phyloP scores from a whole-genome alignment of 495 filamentous ascomycete species.

The Penicillium mononematosum region DNA sequence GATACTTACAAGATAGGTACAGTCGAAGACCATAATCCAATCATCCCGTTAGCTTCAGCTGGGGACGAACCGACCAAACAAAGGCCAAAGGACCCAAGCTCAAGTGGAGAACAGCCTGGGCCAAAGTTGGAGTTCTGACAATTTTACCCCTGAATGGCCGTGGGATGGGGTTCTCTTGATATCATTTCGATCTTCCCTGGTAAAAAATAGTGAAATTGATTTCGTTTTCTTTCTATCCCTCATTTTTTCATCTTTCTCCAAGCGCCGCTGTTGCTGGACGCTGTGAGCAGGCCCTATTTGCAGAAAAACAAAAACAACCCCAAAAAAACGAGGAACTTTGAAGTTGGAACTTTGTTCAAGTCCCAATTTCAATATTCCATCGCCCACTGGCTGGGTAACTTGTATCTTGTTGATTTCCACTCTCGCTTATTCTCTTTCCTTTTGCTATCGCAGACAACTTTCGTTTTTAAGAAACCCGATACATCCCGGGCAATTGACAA shows the following conservation, averaged over 20 bases:
- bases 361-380: slow-evolving; percentile 27
- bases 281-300: slow-evolving; percentile 42
- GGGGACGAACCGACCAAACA: slow-evolving; percentile 19
- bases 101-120: slow-evolving; percentile 23
- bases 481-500: slow-evolving; percentile 10
- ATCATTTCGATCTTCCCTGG: neutral
- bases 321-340: slow-evolving; percentile 4
- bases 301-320: slow-evolving; percentile 22
- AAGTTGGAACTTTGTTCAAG: slow-evolving; percentile 12
- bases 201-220: slow-evolving; percentile 1
- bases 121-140: neutral
- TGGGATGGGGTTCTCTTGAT: neutral
- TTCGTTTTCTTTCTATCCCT: slow-evolving; percentile 17
- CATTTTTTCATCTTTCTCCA: slow-evolving; percentile 30
- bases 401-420: slow-evolving; percentile 19
- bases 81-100: slow-evolving; percentile 14
- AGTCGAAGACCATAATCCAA: neutral
- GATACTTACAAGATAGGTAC: too few species aligned
- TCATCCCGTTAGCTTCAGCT: slow-evolving; percentile 21
- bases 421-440: slow-evolving; percentile 13
- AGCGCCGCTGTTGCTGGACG: slow-evolving; percentile 44
- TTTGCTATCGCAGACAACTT: slow-evolving; percentile 9
- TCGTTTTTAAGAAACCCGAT: slow-evolving; percentile 1
- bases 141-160: slow-evolving; percentile 32
- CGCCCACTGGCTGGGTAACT: slow-evolving; percentile 31